Base-by-base conservation (phyloP, 1,139 yeast species). In the Candida sp. region DNA sequence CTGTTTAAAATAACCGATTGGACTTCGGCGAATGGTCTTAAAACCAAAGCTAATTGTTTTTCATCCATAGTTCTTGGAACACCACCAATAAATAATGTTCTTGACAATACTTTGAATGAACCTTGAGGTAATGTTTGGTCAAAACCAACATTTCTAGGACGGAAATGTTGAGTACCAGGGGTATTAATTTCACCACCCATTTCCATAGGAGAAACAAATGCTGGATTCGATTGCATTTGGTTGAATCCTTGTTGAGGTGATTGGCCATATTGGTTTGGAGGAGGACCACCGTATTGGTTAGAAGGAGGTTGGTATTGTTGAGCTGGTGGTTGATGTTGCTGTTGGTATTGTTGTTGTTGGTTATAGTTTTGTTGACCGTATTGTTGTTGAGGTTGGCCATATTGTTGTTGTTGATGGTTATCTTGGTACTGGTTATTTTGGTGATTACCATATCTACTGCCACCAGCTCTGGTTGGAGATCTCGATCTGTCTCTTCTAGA, bases 1-100 rank as follows among this genome's bases (percentile, higher is more conserved):
- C 82, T 80, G 67, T 91, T 89, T 57, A 90, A 71, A 43, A 91
- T 88, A 34, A 89, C 87, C 49, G 96, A 85, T 67, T 93, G 99
- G 22, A 91, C 96, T 57, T 87, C 95, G n/a, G 95, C 97, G 60
- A 73, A 87, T n/a, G 96, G 96, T 58, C 84, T 80, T 54, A 93
- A 75, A 8, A 80, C 79, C 23, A 76, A 70, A 3, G 84, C 78
- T 39, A 93, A 73, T 44, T 84, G 86, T 46, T 73, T 68, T 56
- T 91, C 95, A 51, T 79, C 84, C 91, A 89, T 90, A 48, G 78
- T 71, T 48, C 81, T 80, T 21, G 96, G 95, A 37, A 93, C 90
- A 57, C 97, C 97, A 42, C 99, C 99, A 49, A 93, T 81, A 58
- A 93, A 93, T 46, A 93, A 71, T 0, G 99, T 93, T 67, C 99